Evolutionary conservation across 1,139 yeast species (phyloP), one percentile per base, ranked within the genome.

Genomic region (Candida sp.): DNA sequence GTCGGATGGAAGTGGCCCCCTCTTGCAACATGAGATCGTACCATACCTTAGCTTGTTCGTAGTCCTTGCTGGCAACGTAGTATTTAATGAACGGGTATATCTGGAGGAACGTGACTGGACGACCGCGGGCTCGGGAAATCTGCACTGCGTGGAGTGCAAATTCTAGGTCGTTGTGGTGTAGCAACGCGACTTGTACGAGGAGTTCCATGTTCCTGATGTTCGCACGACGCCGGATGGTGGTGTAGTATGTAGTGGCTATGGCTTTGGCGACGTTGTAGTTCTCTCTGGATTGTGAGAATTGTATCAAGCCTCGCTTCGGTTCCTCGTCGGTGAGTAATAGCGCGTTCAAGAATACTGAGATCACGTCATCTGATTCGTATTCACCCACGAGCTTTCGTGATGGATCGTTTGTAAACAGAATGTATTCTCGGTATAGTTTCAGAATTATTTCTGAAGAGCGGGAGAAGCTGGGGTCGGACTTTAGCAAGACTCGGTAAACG

Each of bases 61-160:
- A 57, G 47, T 76, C 76, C 9, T 65, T 59, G 25, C 68, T 58
- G n/a, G 59, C 57, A 54, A 73, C 72, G 53, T 75, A 78, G 53
- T 68, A 70, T 53, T 62, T 63, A 7, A 77, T 70, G 47, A 77
- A 73, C 0, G 81, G 80, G 48, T 65, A 74, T 2, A 76, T 58
- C 54, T 76, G 81, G 52, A 71, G 68, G 58, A 76, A 75, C 0
- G 80, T 67, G 40, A 73, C 66, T 7, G 78, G 78, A 17, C 73
- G 52, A 3, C 65, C 63, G 25, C 54, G 54, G 5, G 62, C 53
- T 17, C 73, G 58, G 3, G 73, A 66, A 17, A 56, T 54, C 49
- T 66, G 62, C 12, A 75, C 58, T 38, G 72, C 62, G 44, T 59
- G 51, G 4, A 71, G 62, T 5, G 81, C 81, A 62, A 72, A 73